phyloP scores from a whole-genome alignment of 306 rosid species.

The Arachis stenosperma region DNA sequence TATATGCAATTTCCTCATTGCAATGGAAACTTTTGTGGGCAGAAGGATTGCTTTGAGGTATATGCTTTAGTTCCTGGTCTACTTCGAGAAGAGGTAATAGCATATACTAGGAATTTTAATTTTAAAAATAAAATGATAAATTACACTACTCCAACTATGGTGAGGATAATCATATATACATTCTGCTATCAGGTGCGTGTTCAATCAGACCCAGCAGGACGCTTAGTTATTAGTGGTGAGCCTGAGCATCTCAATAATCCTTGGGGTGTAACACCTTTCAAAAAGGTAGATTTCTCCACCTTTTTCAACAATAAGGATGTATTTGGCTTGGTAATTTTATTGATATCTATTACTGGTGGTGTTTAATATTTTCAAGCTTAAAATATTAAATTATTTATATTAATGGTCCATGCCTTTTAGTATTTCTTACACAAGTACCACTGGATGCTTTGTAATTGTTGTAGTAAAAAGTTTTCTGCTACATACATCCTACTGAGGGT shows the following conservation, averaged over 20 bases:
- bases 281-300: constrained; percentile 59
- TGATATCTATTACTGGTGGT: no score
- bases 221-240: constrained; percentile 92
- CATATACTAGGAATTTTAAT: constrained; percentile 4
- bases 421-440: neutral
- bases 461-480: neutral
- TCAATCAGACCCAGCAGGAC: constrained; percentile 96
- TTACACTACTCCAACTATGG: constrained; percentile 26
- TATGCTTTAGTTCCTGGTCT: constrained; percentile 99
- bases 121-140: neutral
- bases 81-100: constrained; percentile 98
- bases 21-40: constrained; percentile 42
- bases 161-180: constrained; percentile 25
- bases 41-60: constrained; percentile 97
- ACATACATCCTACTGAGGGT: neutral
- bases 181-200: constrained; percentile 79
- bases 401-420: neutral
- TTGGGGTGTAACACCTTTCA: constrained; percentile 99
- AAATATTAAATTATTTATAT: neutral
- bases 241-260: constrained; percentile 93
- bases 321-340: neutral
- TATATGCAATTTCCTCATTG: constrained; percentile 9
- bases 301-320: constrained; percentile 5
- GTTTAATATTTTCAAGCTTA: neutral
- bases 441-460: neutral